phyloP scores from a whole-genome alignment of 192 early-diverging fungal genomes.

The Cetraspora pellucida region DNA sequence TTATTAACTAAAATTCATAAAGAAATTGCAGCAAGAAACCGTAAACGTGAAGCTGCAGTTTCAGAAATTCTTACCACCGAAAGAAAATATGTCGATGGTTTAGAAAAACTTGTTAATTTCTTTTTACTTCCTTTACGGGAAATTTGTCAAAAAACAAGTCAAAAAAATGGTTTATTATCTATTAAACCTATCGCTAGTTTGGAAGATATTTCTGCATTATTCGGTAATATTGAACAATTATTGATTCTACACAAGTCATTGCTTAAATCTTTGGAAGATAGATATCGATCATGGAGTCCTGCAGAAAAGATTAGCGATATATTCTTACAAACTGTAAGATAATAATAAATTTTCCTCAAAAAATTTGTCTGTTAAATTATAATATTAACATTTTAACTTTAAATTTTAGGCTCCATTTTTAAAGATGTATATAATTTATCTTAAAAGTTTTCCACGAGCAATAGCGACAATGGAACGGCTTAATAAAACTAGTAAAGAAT shows the following conservation, averaged over 20 bases:
- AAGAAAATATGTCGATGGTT: constrained; percentile 80
- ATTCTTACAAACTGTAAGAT: constrained; percentile 29
- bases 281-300: constrained; percentile 9
- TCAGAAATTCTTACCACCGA: constrained; percentile 85
- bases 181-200: constrained; percentile 9
- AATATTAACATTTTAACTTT: neutral
- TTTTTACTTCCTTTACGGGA: constrained; percentile 48
- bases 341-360: neutral
- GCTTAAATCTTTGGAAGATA: constrained; percentile 25
- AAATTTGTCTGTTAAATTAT: no score
- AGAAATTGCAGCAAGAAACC: constrained; percentile 7
- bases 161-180: constrained; percentile 7
- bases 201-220: constrained; percentile 16
- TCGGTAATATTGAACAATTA: constrained; percentile 28
- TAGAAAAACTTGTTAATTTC: constrained; percentile 68
- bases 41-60: constrained; percentile 40
- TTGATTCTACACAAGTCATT: constrained; percentile 14
- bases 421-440: constrained; percentile 83
- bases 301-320: constrained; percentile 22
- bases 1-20: no score
- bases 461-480: constrained; percentile 31
- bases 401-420: constrained; percentile 57
- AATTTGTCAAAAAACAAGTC: constrained; percentile 41
- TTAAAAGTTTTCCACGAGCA: constrained; percentile 83
- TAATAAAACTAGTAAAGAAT: constrained; percentile 31